Percentiles rank a stretch among this genome's conserved stretches.
Evolutionary conservation across 495 filamentous ascomycete genomes (phyloP).

Genomic region (Talaromyces adpressus): DNA sequence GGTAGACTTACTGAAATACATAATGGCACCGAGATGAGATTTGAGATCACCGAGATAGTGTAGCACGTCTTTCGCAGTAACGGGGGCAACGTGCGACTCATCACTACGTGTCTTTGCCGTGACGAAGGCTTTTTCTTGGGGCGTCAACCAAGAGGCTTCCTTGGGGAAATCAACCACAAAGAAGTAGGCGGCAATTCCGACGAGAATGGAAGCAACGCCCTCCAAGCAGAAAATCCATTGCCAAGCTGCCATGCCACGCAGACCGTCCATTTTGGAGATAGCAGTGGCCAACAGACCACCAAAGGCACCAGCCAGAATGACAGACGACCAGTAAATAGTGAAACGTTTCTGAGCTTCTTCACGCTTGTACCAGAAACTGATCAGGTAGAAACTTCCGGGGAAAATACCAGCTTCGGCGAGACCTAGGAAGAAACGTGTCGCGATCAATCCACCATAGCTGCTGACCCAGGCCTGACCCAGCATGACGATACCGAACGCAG

Average conservation of each 20-base stretch:
- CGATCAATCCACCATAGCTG: conserved; percentile 48
- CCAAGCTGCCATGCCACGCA: conserved; percentile 51
- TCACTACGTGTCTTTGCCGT: conserved; percentile 12
- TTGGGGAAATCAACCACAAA: conserved; percentile 59
- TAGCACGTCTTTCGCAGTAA: conserved; percentile 54
- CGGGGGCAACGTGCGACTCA: conserved; percentile 22
- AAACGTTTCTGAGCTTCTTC: conserved; percentile 69
- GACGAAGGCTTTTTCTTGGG: conserved; percentile 49
- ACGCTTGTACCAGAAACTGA: conserved; percentile 66
- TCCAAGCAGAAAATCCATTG: conserved; percentile 60
- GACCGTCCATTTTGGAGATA: conserved; percentile 65
- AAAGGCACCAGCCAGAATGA: conserved; percentile 61
- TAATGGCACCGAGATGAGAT: conserved; percentile 65
- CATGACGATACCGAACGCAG: conserved; percentile 48
- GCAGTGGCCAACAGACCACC: conserved; percentile 70
- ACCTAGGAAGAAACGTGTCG: conserved; percentile 48
- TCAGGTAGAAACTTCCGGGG: conserved; percentile 59
- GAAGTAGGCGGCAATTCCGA: conserved; percentile 56
- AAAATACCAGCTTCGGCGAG: conserved; percentile 49
- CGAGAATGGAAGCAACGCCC: conserved; percentile 58
- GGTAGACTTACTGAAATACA: conserved; percentile 18
- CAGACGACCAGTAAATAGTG: conserved; percentile 70
- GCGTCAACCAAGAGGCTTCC: conserved; percentile 53
- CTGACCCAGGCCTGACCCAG: conserved; percentile 68
- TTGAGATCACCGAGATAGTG: conserved; percentile 55